Evolutionary conservation across 2,329 filamentous ascomycete genomes (phyloP), one percentile per base, ranked within the genome.

Genomic region (Pyrenophora teres): DNA sequence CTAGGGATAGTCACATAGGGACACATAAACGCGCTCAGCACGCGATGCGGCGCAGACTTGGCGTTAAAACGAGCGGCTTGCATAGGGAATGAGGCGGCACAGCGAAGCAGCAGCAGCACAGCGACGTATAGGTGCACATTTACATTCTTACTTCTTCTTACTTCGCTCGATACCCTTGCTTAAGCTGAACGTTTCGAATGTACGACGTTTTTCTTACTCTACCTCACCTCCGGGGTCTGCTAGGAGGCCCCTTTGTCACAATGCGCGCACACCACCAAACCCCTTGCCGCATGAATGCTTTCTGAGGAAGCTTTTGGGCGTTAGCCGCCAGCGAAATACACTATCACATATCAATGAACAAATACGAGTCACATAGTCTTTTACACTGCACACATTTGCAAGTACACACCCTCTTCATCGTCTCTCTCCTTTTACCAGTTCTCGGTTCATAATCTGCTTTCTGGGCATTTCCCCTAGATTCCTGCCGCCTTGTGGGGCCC

Each of bases 161-260:
- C 42, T 51, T 54, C 39, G 19, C 32, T 46, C 19, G 47, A 54
- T 54, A 54, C 51, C 51, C 51, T 51, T 54, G 42, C 51, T 54
- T 48, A 40, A 46, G 40, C 18, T 36, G 9, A 18, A 19, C 19
- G 38, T 46, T 41, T 51, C 51, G 33, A 41, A 44, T 35, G 31
- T 27, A 40, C n/a, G 23, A 31, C 12, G 37, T 41, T 30, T 27
- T 21, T 21, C 19, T 39, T 32, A 31, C 31, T 13, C 35, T 36
- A 23, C 39, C n/a, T 38, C 42, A 38, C n/a, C 23, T 15, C 19
- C 5, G 19, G 33, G 40, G 19, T 36, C 23, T 25, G 36, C 13
- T 23, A 30, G 36, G 42, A 30, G 47, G 21, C 33, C 39, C 50
- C 39, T 44, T 46, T 36, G 31, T 39, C 27, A 25, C 8, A 42